A percentile compares a stretch with the other conserved stretches of the same genome.
Conservation (phyloP, 1,284 basidiomycete genomes). For the Rhodofomes roseus region DNA sequence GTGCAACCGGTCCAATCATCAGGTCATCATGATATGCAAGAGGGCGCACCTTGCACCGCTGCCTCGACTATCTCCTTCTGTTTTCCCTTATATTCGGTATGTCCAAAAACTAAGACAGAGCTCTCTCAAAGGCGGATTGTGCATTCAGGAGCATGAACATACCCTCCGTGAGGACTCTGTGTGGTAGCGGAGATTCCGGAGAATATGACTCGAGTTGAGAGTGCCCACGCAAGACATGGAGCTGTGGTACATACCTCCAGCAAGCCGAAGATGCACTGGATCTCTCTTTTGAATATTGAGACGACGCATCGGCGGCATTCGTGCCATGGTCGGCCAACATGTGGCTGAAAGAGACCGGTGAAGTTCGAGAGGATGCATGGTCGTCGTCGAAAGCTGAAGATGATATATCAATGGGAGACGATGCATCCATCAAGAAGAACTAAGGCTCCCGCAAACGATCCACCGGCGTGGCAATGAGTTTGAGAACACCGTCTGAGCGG, state of each 20-base stretch:
- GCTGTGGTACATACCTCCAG: neutral
- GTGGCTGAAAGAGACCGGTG: neutral
- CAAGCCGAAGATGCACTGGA: neutral
- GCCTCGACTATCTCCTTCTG: conserved; percentile 75
- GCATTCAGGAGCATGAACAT: neutral
- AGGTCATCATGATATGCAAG: neutral
- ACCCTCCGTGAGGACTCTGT: conserved; percentile 17
- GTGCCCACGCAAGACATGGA: no score
- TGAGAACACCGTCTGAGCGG: no score
- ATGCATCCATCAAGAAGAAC: neutral
- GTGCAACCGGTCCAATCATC: neutral
- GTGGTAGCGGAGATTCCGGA: neutral
- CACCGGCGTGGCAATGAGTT: no score
- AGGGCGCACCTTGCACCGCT: conserved; percentile 48
- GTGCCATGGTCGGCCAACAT: neutral
- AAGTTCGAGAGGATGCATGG: neutral
- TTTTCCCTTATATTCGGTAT: conserved; percentile 66
- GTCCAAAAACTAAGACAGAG: conserved; percentile 57
- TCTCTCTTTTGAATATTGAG: neutral
- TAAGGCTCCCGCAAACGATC: no score
- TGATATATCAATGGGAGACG: neutral
- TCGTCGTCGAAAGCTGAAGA: neutral
- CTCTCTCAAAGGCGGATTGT: neutral
- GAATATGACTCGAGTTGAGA: neutral
- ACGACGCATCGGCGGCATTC: neutral